Evolutionary conservation across 2,329 filamentous ascomycete genomes (phyloP).

Genomic region (Epichloe festucae): DNA sequence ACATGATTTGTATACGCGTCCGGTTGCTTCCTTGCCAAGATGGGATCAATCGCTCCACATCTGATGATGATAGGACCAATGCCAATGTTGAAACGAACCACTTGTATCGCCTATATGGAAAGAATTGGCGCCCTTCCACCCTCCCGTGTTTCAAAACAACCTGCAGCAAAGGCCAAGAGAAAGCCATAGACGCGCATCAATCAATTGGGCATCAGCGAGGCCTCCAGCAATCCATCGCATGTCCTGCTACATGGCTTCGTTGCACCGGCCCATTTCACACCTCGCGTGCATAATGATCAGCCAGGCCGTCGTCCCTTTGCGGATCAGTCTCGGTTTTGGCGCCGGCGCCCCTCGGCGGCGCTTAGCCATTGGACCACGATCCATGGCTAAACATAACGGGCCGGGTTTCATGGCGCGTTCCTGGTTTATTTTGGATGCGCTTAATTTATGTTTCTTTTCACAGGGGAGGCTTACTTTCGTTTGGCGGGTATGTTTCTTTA

Average conservation of each 20-base stretch:
- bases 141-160: too few species aligned
- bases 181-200: background rate
- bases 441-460: background rate
- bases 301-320: background rate
- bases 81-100: too few species aligned
- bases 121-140: too few species aligned
- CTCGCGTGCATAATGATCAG: background rate
- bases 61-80: too few species aligned
- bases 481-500: background rate
- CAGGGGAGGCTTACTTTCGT: background rate
- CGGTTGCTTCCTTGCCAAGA: too few species aligned
- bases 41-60: too few species aligned
- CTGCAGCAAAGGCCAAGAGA: too few species aligned
- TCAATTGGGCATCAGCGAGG: background rate
- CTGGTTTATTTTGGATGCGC: background rate
- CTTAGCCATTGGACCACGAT: background rate
- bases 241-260: background rate
- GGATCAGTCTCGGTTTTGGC: background rate
- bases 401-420: background rate
- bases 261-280: background rate
- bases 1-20: background rate
- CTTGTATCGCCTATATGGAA: too few species aligned
- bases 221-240: background rate
- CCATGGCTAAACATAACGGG: slow-evolving; percentile 1
- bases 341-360: background rate